A percentile compares a stretch with the other conserved stretches of the same genome.
Evolutionary conservation across 495 filamentous ascomycete genomes (phyloP).

Genomic region (Pyrenula aspistea): DNA sequence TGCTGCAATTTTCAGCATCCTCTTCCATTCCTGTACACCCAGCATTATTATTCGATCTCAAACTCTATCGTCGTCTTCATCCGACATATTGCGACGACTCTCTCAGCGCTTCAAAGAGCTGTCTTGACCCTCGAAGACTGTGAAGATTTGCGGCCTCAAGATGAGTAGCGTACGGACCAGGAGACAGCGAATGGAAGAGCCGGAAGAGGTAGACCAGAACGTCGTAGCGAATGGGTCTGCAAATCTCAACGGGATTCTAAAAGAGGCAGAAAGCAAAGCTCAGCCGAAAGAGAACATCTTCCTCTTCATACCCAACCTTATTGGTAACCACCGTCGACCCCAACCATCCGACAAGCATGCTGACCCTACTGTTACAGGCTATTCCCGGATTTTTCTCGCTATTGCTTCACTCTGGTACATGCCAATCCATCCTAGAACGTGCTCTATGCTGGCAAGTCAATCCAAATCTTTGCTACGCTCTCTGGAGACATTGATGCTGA

Average conservation of each 20-base stretch:
- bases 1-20: too few relatives aligned
- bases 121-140: too few relatives aligned
- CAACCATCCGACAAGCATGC: slow-evolving; percentile 3
- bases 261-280: slow-evolving; percentile 3
- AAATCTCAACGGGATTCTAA: slow-evolving; percentile 18
- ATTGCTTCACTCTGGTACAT: slow-evolving; percentile 95
- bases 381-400: slow-evolving; percentile 77
- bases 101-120: too few relatives aligned
- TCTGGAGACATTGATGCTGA: too few relatives aligned
- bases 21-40: too few relatives aligned
- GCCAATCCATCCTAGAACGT: slow-evolving; percentile 91
- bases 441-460: slow-evolving; percentile 79
- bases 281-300: slow-evolving; percentile 75
- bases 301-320: slow-evolving; percentile 87
- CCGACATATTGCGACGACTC: too few relatives aligned
- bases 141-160: neutral
- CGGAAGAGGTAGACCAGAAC: neutral
- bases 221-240: neutral
- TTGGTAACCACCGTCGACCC: slow-evolving; percentile 44
- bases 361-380: slow-evolving; percentile 45
- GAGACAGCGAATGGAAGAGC: slow-evolving; percentile 11
- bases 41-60: too few relatives aligned
- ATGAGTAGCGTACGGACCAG: slow-evolving; percentile 21
- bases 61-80: too few relatives aligned
- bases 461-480: too few relatives aligned